Percentiles rank a stretch among this genome's conserved stretches.
phyloP scores from a whole-genome alignment of 2,329 filamentous ascomycete species.

The Diaporthe eres region DNA sequence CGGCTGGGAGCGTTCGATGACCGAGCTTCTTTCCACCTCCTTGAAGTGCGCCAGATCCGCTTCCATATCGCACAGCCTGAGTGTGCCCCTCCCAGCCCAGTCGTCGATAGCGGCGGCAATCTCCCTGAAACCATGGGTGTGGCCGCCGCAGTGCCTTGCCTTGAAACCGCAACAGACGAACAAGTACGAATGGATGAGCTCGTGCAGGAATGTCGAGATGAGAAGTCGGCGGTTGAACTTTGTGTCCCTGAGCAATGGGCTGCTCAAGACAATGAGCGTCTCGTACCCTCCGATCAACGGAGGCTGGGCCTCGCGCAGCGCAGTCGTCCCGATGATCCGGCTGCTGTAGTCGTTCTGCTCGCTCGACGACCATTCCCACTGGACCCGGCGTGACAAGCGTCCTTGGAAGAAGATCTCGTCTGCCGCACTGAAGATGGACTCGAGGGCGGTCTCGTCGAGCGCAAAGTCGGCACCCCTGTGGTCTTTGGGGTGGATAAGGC shows the following conservation, averaged over 20 bases:
- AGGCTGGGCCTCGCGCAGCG: conserved; percentile 62
- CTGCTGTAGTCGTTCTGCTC: conserved; percentile 60
- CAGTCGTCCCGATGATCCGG: conserved; percentile 74
- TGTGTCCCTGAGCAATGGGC: conserved; percentile 68
- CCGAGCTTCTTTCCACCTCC: conserved; percentile 45
- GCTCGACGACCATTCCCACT: conserved; percentile 73
- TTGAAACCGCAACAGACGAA: conserved; percentile 74
- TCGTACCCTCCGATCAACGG: conserved; percentile 65
- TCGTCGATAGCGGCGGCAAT: conserved; percentile 73
- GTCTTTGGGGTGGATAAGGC: conserved; percentile 67
- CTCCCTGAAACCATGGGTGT: conserved; percentile 70
- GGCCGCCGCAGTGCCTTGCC: conserved; percentile 69
- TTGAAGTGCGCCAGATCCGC: conserved; percentile 71
- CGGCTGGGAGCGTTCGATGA: conserved; percentile 15
- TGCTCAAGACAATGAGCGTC: conserved; percentile 73
- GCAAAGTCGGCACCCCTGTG: conserved; percentile 59
- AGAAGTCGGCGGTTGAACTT: conserved; percentile 72
- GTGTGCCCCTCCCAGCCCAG: conserved; percentile 70
- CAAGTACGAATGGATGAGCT: conserved; percentile 77
- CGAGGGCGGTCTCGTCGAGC: conserved; percentile 70
- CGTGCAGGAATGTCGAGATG: conserved; percentile 76
- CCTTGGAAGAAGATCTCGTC: conserved; percentile 75
- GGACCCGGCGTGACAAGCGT: conserved; percentile 68
- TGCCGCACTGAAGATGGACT: conserved; percentile 71
- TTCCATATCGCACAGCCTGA: conserved; percentile 72